Base-by-base conservation (phyloP, 768 basidiomycete species). In the Filobasidium wieringae region DNA sequence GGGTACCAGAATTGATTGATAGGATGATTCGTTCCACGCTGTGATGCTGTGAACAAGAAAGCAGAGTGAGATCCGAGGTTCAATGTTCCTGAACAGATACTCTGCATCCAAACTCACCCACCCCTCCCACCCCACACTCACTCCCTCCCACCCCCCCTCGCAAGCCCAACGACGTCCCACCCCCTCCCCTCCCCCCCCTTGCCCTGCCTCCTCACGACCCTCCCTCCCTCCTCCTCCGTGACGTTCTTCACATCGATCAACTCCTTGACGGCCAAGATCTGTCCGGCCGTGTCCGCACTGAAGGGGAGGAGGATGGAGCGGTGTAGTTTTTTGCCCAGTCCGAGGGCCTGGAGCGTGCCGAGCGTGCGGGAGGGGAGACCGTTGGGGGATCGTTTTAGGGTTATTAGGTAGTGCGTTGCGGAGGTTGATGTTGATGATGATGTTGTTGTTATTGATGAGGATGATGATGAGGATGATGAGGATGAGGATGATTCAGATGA, bases 201-300 rank as follows among this genome's bases (percentile, higher is more conserved):
- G 24, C 54, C 52, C 32, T 53, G 51, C 40, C 64, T 63, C 29
- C 60, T 59, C 55, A 58, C 59, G 40, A 65, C 50, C 60, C 59
- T 57, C 54, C 40, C 34, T 9, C 71, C 70, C 43, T 68, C 62
- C 39, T 63, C 60, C 61, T 70, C 59, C 0, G 84, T 80, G 15
- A 95, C 89, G 68, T 92, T 93, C 72, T 84, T 79, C 40, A 96
- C 90, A 68, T 86, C 80, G 9, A 95, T 81, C 41, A 96, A 77
- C 75, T 96, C 91, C 78, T 95, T 96, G 57, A 95, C 82, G 24
- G 75, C 75, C 49, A 96, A 77, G 51, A 95, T 90, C 73, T 87
- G 87, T 14, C 92, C 91, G 0, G 88, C 90, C 2, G 81, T 78
- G 57, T 84, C 83, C 0, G 84, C 82, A 0, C 79, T 79, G 66